A percentile compares a stretch with the other conserved stretches of the same genome.
Conservation (phyloP, 345 rosid species). For the Leavenworthia alabamica region DNA sequence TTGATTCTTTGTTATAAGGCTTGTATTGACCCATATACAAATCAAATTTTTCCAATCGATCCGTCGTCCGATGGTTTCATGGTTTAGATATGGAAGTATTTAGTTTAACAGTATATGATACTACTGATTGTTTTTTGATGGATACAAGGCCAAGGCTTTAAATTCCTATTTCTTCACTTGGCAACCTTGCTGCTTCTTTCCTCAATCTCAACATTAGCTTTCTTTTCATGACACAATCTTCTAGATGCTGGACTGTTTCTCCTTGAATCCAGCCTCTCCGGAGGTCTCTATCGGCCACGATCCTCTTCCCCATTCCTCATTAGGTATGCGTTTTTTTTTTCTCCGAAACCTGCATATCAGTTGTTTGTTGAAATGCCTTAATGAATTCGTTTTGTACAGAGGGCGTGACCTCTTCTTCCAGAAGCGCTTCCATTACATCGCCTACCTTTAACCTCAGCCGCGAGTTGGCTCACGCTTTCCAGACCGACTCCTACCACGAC, state of each 20-base stretch:
- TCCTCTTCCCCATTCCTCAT: constrained; percentile 20
- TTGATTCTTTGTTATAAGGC: too few relatives aligned
- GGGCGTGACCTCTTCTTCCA: constrained; percentile 4
- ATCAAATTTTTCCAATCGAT: too few relatives aligned
- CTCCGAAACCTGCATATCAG: not conserved
- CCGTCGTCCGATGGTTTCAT: too few relatives aligned
- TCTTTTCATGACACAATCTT: constrained; percentile 3
- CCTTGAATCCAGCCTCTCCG: constrained; percentile 43
- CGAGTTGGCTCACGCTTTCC: constrained; percentile 47
- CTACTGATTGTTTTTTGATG: not conserved
- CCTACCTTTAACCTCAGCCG: constrained; percentile 44
- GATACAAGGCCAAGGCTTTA: too few relatives aligned
- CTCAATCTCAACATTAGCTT: not conserved
- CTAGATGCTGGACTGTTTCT: constrained; percentile 41
- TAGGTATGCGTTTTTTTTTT: constrained; percentile 23
- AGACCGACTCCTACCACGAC: constrained; percentile 53
- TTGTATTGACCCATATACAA: too few relatives aligned
- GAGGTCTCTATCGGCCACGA: constrained; percentile 17
- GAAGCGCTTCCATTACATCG: constrained; percentile 25
- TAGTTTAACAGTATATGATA: not conserved
- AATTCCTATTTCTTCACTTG: not conserved
- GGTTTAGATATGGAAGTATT: not conserved
- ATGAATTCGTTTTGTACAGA: constrained; percentile 26
- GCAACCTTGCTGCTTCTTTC: not conserved
- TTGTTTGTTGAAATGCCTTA: constrained; percentile 48